These are phyloP conservation scores for Rhizoctonia solani DNA, from an alignment of 1,284 basidiomycete genomes.

Conservation along the genomic window DNA sequence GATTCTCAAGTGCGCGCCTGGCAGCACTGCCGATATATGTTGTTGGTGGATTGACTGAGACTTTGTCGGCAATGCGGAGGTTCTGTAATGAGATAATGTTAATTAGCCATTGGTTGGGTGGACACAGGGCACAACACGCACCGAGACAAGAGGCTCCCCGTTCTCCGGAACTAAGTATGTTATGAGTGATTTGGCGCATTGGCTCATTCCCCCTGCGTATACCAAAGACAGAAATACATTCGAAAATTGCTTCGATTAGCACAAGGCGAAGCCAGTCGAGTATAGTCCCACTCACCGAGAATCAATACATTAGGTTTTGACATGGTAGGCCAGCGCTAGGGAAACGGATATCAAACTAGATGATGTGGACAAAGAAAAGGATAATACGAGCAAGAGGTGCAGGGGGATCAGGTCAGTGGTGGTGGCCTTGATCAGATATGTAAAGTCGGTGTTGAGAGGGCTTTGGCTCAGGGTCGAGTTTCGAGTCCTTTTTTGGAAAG, in stretches of 20 bases:
- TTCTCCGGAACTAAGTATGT: slow-evolving; percentile 63
- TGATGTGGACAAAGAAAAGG: slow-evolving; percentile 3
- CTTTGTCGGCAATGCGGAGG: slow-evolving; percentile 83
- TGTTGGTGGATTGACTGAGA: slow-evolving; percentile 80
- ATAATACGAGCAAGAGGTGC: slow-evolving; percentile 19
- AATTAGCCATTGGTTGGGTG: slow-evolving; percentile 31
- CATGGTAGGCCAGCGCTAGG: slow-evolving; percentile 44
- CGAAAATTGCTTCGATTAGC: slow-evolving; percentile 18
- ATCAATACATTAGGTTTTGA: slow-evolving; percentile 75
- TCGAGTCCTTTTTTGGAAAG: slow-evolving; percentile 18
- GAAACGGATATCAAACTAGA: too few species aligned
- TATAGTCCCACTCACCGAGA: slow-evolving; percentile 60
- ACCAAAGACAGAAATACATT: slow-evolving; percentile 1
- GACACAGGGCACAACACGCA: slow-evolving; percentile 49
- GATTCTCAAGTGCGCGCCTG: slow-evolving; percentile 64
- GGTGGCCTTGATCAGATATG: slow-evolving; percentile 42
- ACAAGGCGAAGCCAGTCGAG: not conserved
- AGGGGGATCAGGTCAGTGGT: slow-evolving; percentile 31
- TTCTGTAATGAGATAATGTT: slow-evolving; percentile 54
- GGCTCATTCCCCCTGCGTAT: slow-evolving; percentile 71
- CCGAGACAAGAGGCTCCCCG: slow-evolving; percentile 71
- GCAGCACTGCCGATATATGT: slow-evolving; percentile 83
- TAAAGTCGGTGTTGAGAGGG: slow-evolving; percentile 9
- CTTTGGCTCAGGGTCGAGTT: slow-evolving; percentile 31
- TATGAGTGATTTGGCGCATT: slow-evolving; percentile 69